Base-by-base conservation (phyloP, 148 eudicot genomes). In the Polygonum maritimum region DNA sequence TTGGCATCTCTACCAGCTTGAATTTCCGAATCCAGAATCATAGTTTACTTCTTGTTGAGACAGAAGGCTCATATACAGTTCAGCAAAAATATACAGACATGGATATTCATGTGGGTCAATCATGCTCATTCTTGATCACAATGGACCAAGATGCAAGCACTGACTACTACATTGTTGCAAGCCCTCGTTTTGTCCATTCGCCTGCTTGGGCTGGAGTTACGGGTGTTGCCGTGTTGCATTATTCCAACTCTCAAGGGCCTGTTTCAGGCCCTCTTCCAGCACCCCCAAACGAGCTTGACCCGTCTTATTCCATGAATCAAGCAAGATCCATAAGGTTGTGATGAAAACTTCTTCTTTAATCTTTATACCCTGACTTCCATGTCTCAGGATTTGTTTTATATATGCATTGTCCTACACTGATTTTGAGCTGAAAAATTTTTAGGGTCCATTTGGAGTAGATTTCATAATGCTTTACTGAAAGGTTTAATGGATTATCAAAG, bases 101-200 rank as follows among this genome's bases (percentile, higher is more conserved):
- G 94, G 98, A 94, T 85, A 89, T 94, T 83, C 98, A 94, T 85
- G 96, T 94, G 74, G 98, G 98, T 72, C 98, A 94, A 74, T 92
- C 98, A 44, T 94, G 83, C 83, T 94, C 98, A 75, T 94, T 94
- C 86, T 84, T 94, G 84, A 91, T 94, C 75, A 89, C 98, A 26
- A 94, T 90, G 97, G 98, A 94, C 84, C 97, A 94, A 86, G 89
- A 86, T 80, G 91, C 97, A 49, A 86, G 82, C 73, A 90, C 77
- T 78, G 98, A 92, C 83, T 94, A 94, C 88, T 94, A 92, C 86
- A 86, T 94, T 70, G 97, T 94, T 83, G 98, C 97, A 69, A 94
- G 97, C 83, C 87, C 97, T 49, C 91, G 98, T 65, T 92, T 94
- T 79, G 83, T 80, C 65, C 88, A 90, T 78, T 88, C 92, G 69